A percentile compares a stretch with the other conserved stretches of the same genome.
Evolutionary conservation across 1,284 basidiomycete genomes (phyloP).

Genomic region (Fomitopsis schrenkii): DNA sequence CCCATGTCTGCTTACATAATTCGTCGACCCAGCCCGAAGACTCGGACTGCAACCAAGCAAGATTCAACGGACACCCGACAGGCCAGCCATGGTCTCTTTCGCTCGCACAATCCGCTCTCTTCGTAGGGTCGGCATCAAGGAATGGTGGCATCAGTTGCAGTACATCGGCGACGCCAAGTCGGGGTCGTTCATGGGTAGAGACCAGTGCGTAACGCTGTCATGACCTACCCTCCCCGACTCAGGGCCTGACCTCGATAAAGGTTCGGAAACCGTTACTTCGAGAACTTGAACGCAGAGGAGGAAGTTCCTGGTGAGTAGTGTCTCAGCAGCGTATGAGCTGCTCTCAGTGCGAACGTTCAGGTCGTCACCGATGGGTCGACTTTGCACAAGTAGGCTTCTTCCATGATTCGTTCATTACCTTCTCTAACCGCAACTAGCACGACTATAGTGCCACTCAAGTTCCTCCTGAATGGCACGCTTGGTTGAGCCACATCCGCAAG

Average conservation of each 20-base stretch:
- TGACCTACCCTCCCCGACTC: background rate
- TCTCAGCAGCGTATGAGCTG: background rate
- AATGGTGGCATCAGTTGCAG: slow-evolving; percentile 84
- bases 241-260: slow-evolving; percentile 33
- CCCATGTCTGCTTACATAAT: background rate
- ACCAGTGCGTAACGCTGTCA: slow-evolving; percentile 56
- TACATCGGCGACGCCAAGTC: slow-evolving; percentile 92
- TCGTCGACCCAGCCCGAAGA: background rate
- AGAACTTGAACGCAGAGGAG: slow-evolving; percentile 82
- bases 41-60: background rate
- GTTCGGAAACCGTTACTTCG: slow-evolving; percentile 89
- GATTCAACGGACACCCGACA: background rate
- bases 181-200: slow-evolving; percentile 74
- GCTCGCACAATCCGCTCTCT: slow-evolving; percentile 73
- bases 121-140: slow-evolving; percentile 68
- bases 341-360: slow-evolving; percentile 33
- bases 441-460: slow-evolving; percentile 88
- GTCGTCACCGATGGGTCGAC: slow-evolving; percentile 93
- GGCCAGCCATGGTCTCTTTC: slow-evolving; percentile 29
- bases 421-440: slow-evolving; percentile 43
- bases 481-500: slow-evolving; percentile 88
- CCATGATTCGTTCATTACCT: background rate
- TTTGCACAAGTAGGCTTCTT: slow-evolving; percentile 63
- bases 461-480: slow-evolving; percentile 92
- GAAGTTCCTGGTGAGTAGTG: slow-evolving; percentile 73